Base-by-base conservation (phyloP, 768 basidiomycete species). In the Mycena albidolilacea region DNA sequence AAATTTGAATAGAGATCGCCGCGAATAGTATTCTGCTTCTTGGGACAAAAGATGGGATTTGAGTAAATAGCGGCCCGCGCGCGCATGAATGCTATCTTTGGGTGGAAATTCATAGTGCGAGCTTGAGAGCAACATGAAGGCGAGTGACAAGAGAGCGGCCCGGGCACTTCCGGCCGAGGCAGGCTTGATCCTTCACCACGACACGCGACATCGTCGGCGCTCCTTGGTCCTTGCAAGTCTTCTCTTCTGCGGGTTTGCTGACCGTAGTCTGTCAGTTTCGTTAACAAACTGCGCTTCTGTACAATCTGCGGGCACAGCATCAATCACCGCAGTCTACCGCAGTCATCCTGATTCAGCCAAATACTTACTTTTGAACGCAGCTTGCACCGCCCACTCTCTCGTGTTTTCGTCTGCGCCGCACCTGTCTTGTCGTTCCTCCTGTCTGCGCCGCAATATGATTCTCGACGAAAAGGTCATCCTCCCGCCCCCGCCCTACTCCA, bases 391-490 rank as follows among this genome's bases (percentile, higher is more conserved):
- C 52, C 61, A 43, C 35, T 35, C 7, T 3, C 48, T 52, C 54
- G 30, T 35, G 12, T 46, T 63, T 64, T 55, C 63, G 62, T 46
- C 69, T 64, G 63, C 69, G 62, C 54, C 65, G 48, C 19, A 12
- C 19, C n/a, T 50, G 48, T 50, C 48, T 50, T 7, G 19, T n/a
- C n/a, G 48, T 19, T 10, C 48, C 48, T 50, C n/a, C 1, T 50
- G 19, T 50, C 48, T 50, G 19, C 48, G 48, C 48, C 69, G 63
- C 69, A 70, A 70, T 30, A 30, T 75, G 75, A 75, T 75, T 41
- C 23, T 75, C 11, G 75, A 75, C 71, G 75, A 75, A 38, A 75
- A 75, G 71, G 64, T 74, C 23, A 58, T 73, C 14, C 69, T 30
- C 9, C 69, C 75, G 1, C 74, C 75, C 15, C 75, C 75, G 57